Evolutionary conservation across 139 green algal species (phyloP).

Genomic region (Volvox africanus): DNA sequence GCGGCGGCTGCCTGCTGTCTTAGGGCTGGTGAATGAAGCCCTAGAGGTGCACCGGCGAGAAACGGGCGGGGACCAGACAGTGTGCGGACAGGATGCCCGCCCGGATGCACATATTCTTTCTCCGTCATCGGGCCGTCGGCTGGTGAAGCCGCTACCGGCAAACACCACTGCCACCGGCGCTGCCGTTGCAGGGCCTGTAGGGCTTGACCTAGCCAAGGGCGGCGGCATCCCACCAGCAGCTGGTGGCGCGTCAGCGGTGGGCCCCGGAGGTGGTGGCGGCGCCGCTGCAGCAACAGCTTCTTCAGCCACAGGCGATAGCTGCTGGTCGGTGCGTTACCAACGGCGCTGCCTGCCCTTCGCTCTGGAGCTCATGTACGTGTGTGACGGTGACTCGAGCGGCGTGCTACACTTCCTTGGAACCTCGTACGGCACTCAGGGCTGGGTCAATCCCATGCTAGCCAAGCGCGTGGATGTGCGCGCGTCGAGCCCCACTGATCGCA

Average conservation of each 20-base stretch:
- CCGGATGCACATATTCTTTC: not conserved
- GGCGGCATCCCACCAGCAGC: not conserved
- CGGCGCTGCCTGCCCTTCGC: slow-evolving; percentile 42
- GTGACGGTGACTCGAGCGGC: slow-evolving; percentile 84
- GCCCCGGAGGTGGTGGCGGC: not conserved
- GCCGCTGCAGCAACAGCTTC: slow-evolving; percentile 35
- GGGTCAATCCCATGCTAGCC: slow-evolving; percentile 83
- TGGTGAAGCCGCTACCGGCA: slow-evolving; percentile 11
- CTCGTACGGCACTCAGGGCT: slow-evolving; percentile 67
- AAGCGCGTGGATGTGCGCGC: slow-evolving; percentile 71
- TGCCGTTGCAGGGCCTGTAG: not conserved
- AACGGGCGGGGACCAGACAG: not conserved
- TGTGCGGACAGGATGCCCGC: not conserved
- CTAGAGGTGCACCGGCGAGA: slow-evolving; percentile 39
- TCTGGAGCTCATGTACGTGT: slow-evolving; percentile 82
- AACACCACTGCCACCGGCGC: not conserved
- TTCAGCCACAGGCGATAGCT: slow-evolving; percentile 25
- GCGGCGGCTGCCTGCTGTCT: slow-evolving; percentile 2
- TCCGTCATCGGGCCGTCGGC: not conserved
- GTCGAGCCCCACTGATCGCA: slow-evolving; percentile 72
- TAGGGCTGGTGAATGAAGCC: slow-evolving; percentile 51
- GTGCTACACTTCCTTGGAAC: slow-evolving; percentile 70
- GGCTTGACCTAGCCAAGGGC: not conserved
- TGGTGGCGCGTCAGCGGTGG: not conserved
- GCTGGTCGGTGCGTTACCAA: slow-evolving; percentile 35